Evolutionary conservation across 257 asterid species (phyloP).

Genomic region (Petrea volubilis): DNA sequence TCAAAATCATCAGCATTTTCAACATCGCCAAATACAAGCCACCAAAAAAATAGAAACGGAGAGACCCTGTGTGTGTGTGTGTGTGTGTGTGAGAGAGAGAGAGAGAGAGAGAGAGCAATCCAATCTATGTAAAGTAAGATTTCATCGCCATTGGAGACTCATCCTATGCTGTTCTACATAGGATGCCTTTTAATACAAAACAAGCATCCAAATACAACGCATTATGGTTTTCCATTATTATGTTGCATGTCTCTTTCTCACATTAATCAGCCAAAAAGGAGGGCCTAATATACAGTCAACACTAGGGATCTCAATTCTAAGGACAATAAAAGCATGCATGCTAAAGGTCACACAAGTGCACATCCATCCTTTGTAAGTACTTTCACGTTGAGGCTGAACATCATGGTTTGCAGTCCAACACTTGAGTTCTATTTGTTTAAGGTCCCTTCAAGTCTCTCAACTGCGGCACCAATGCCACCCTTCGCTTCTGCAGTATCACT

Average conservation of each 20-base stretch:
- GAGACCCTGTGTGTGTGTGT: too few species aligned
- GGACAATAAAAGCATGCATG: background rate
- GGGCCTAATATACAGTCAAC: background rate
- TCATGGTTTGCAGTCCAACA: constrained; percentile 13
- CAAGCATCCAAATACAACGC: constrained; percentile 16
- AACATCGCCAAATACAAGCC: background rate
- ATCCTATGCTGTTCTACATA: background rate
- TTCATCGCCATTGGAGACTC: constrained; percentile 10
- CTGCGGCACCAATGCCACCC: constrained; percentile 66
- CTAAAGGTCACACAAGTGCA: background rate
- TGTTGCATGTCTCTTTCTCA: constrained; percentile 5
- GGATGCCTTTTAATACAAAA: constrained; percentile 14
- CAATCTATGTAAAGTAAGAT: background rate
- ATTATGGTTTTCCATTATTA: constrained; percentile 16
- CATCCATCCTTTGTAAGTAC: constrained; percentile 1
- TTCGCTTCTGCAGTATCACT: constrained; percentile 39
- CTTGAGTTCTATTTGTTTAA: constrained; percentile 42
- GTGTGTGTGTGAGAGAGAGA: background rate
- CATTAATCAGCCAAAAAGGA: constrained; percentile 9
- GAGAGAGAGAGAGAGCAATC: background rate
- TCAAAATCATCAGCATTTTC: background rate
- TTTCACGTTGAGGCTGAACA: constrained; percentile 14
- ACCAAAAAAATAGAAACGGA: background rate
- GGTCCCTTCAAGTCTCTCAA: constrained; percentile 65
- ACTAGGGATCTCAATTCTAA: background rate